These are phyloP conservation scores for Talaromyces sp. DNA, from an alignment of 2,329 filamentous ascomycete species.

Conservation along the genomic window DNA sequence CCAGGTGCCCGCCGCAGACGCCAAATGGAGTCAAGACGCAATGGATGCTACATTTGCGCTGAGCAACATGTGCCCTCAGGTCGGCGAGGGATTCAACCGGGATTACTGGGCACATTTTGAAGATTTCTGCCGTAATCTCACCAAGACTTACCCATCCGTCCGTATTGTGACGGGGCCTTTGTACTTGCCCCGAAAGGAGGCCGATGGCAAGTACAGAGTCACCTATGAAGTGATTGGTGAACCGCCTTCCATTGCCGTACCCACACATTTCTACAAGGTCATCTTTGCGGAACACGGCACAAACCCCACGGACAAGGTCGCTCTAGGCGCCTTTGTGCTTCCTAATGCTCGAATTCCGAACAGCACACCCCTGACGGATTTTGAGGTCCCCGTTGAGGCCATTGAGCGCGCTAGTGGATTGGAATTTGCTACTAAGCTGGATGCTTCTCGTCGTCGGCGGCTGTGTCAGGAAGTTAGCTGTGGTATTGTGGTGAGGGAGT, in stretches of 20 bases:
- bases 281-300: conserved; percentile 87
- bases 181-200: conserved; percentile 82
- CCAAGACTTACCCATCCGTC: conserved; percentile 75
- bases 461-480: conserved; percentile 86
- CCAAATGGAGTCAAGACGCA: conserved; percentile 87
- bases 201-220: conserved; percentile 93
- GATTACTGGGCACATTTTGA: conserved; percentile 99
- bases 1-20: conserved; percentile 93
- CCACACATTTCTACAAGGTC: conserved; percentile 99
- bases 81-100: conserved; percentile 95
- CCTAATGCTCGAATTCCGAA: conserved; percentile 89
- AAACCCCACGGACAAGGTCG: conserved; percentile 65
- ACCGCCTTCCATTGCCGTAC: conserved; percentile 90
- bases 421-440: conserved; percentile 81
- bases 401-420: conserved; percentile 89
- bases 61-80: conserved; percentile 97
- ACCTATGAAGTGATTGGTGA: conserved; percentile 92
- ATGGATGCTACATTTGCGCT: conserved; percentile 95
- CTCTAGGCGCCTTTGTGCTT: conserved; percentile 88
- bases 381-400: conserved; percentile 90
- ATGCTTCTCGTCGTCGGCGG: conserved; percentile 66
- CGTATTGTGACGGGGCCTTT: conserved; percentile 89
- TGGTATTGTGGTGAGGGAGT: conserved; percentile 79
- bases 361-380: conserved; percentile 79
- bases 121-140: conserved; percentile 87